These are phyloP conservation scores for Lentinula boryana DNA, from an alignment of 768 basidiomycete genomes.

Conservation along the genomic window DNA sequence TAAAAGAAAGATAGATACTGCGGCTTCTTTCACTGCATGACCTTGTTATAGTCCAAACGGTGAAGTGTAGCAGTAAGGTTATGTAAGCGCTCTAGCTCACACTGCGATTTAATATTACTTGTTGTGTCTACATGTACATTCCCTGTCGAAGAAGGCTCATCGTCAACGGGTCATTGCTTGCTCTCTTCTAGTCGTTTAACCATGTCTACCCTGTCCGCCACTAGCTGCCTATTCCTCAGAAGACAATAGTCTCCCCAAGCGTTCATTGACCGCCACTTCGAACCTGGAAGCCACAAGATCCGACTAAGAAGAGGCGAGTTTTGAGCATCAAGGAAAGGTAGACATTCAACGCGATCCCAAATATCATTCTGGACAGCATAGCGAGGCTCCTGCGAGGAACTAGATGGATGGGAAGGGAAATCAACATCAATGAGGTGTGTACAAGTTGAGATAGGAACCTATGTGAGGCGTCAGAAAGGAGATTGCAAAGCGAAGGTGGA, in stretches of 20 bases:
- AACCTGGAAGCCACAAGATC: slow-evolving; percentile 74
- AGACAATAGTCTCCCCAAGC: slow-evolving; percentile 90
- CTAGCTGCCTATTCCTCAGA: slow-evolving; percentile 52
- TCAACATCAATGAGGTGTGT: slow-evolving; percentile 91
- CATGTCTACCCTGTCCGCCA: slow-evolving; percentile 25
- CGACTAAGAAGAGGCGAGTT: slow-evolving; percentile 71
- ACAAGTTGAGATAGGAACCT: slow-evolving; percentile 72
- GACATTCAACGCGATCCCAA: slow-evolving; percentile 83
- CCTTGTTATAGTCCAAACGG: too few relatives aligned
- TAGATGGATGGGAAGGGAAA: slow-evolving; percentile 63
- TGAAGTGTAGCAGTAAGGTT: too few relatives aligned
- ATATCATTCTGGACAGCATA: slow-evolving; percentile 57
- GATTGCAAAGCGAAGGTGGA: background rate
- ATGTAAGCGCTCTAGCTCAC: too few relatives aligned
- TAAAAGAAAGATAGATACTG: background rate
- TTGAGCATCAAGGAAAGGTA: slow-evolving; percentile 76
- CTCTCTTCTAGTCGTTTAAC: slow-evolving; percentile 3
- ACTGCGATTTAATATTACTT: too few relatives aligned
- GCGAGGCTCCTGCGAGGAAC: slow-evolving; percentile 66
- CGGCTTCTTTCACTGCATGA: too few relatives aligned
- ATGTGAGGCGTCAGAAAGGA: slow-evolving; percentile 5
- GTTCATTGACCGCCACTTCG: slow-evolving; percentile 62
- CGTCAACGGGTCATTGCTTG: background rate
- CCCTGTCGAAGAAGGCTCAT: too few relatives aligned
- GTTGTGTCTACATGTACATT: too few relatives aligned